These are phyloP conservation scores for Dactylellina parvicollis DNA, from an alignment of 2,329 filamentous ascomycete genomes.

Conservation along the genomic window DNA sequence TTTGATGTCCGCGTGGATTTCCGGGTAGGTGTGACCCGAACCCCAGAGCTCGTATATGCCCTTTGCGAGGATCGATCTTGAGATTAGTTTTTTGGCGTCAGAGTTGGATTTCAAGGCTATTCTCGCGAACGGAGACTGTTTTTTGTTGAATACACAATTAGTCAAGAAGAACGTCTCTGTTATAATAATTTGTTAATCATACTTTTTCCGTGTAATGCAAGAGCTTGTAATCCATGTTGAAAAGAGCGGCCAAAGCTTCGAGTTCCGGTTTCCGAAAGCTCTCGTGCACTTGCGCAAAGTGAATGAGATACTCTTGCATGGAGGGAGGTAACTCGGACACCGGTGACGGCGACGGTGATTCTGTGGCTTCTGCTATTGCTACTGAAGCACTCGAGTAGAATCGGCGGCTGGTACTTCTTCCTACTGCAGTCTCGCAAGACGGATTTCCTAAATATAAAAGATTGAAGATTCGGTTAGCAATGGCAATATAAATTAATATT, in stretches of 20 bases:
- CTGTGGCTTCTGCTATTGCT: constrained; percentile 3
- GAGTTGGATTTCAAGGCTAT: constrained; percentile 73
- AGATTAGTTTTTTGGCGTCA: constrained; percentile 74
- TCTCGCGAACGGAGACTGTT: constrained; percentile 85
- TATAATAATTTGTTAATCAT: constrained; percentile 56
- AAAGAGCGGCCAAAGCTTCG: constrained; percentile 77
- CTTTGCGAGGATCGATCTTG: constrained; percentile 81
- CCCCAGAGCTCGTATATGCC: constrained; percentile 93
- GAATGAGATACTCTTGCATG: constrained; percentile 79
- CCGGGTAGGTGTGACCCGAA: constrained; percentile 71
- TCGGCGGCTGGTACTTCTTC: not conserved
- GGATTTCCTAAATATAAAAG: constrained; percentile 5
- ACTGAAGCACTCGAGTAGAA: not conserved
- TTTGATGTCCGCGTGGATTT: constrained; percentile 74
- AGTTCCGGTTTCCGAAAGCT: constrained; percentile 89
- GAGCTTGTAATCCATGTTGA: constrained; percentile 74
- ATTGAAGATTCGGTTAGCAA: constrained; percentile 15
- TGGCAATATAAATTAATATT: not conserved
- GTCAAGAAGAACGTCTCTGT: no score
- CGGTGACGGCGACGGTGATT: constrained; percentile 19
- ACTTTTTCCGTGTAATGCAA: constrained; percentile 79
- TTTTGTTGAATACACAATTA: no score
- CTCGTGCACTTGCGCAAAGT: constrained; percentile 89
- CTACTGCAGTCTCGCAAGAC: not conserved
- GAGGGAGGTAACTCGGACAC: constrained; percentile 22